Conservation (phyloP, 1,139 yeast species). For the Yamadazyma songkhlaensis region DNA sequence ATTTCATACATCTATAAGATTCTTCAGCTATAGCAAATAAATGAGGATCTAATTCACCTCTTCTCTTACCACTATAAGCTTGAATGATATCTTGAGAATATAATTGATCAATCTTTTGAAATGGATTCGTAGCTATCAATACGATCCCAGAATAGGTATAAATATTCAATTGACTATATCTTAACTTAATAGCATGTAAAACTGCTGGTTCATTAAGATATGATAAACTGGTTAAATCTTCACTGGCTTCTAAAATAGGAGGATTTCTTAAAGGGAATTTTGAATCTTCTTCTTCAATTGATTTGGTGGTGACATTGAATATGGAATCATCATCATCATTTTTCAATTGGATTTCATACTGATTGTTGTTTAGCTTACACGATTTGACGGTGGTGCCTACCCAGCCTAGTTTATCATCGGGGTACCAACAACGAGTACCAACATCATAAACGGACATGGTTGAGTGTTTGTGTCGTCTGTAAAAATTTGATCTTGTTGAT, state of each 20-base stretch:
- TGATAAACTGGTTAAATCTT: constrained; percentile 88
- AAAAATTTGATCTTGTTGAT: constrained; percentile 15
- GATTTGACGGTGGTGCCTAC: constrained; percentile 77
- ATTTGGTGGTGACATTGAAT: constrained; percentile 54
- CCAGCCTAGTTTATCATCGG: constrained; percentile 88
- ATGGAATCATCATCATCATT: constrained; percentile 58
- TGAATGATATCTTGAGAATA: constrained; percentile 91
- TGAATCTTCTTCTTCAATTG: constrained; percentile 48
- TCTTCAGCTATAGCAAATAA: constrained; percentile 97
- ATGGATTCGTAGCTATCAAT: constrained; percentile 93
- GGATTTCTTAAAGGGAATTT: constrained; percentile 82
- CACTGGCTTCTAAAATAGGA: constrained; percentile 89
- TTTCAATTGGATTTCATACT: constrained; percentile 56
- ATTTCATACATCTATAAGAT: constrained; percentile 94
- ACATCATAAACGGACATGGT: constrained; percentile 23
- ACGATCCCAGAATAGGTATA: constrained; percentile 98
- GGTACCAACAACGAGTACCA: constrained; percentile 90
- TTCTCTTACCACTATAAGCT: constrained; percentile 86
- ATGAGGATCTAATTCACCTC: constrained; percentile 96
- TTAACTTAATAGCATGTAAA: constrained; percentile 84
- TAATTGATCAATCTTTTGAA: constrained; percentile 85
- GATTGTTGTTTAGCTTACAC: constrained; percentile 47
- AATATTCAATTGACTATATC: constrained; percentile 85
- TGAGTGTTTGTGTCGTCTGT: too few relatives aligned
- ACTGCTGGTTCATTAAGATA: constrained; percentile 96